Base-by-base conservation (phyloP, 352 stramenopile species). In the Globisporangium middletonii region DNA sequence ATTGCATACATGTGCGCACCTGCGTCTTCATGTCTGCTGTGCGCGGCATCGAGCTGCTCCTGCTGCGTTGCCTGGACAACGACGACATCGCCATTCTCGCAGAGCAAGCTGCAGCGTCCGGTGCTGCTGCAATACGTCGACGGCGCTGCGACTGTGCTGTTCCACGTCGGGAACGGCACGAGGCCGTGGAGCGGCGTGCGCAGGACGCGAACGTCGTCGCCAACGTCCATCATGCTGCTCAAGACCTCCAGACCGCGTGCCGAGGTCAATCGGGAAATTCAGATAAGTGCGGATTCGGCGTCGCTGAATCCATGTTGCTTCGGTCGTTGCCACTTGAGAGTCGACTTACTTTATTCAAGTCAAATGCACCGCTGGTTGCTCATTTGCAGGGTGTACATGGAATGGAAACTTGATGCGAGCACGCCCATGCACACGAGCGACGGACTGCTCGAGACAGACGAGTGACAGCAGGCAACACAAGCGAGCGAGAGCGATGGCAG, bases 121-220 rank as follows among this genome's bases (percentile, higher is more conserved):
- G 45, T 42, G 6, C 43, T 12, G 8, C 18, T 46, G 41, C 13
- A 3, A 8, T 15, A 19, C 11, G 4, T 46, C 16, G 43, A 19
- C 8, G 43, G n/a, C 3, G 68, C 49, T 7, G 62, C 60, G 0
- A 87, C 42, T 47, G 76, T 77, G 19, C 77, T 72, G 53, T 90
- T 84, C 77, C 77, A 90, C 44, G 70, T 71, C 8, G 80, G 67
- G 38, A 82, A 85, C 11, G 77, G 76, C n/a, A 60, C 58, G 27
- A 77, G 57, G 3, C 75, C 73, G 8, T 61, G 62, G 26, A 90
- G 62, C 42, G 67, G 70, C 30, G 72, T 50, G 37, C 64, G 68
- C 28, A 57, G 54, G 37, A 86, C 65, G 2, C 54, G 47, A 35
- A 87, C 62, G 7, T 46, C 41, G 41, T 13, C 18, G 41, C 41